These are phyloP conservation scores for Ustilago esculenta DNA, from an alignment of 1,284 basidiomycete genomes.

Conservation along the genomic window DNA sequence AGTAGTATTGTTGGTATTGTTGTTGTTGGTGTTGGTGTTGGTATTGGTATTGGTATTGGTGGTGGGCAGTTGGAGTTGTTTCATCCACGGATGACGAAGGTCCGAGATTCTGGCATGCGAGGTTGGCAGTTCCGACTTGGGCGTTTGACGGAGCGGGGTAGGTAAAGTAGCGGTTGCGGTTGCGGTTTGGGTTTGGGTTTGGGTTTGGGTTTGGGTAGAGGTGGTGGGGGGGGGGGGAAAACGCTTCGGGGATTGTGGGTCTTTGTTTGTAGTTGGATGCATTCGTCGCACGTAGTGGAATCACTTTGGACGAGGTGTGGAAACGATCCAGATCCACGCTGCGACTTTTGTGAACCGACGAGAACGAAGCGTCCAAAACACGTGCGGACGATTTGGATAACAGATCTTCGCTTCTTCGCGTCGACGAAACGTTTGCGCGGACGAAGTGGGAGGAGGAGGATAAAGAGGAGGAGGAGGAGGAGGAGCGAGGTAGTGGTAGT, in stretches of 20 bases:
- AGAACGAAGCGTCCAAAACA: too few species aligned
- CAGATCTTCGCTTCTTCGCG: constrained; percentile 33
- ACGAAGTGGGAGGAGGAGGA: too few species aligned
- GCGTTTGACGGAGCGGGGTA: too few species aligned
- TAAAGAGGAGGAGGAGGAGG: too few species aligned
- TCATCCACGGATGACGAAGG: constrained; percentile 43
- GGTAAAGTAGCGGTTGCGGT: too few species aligned
- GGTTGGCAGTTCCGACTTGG: too few species aligned
- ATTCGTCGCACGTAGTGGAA: constrained; percentile 17
- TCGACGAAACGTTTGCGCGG: neutral
- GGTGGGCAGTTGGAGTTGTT: constrained; percentile 26
- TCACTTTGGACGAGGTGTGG: constrained; percentile 19
- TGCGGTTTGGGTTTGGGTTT: neutral
- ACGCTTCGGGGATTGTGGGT: constrained; percentile 30
- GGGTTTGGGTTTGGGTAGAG: neutral
- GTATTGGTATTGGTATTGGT: too few species aligned
- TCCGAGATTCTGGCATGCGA: constrained; percentile 21
- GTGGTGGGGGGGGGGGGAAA: constrained; percentile 4
- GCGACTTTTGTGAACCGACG: constrained; percentile 22
- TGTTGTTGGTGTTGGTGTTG: too few species aligned
- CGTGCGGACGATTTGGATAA: constrained; percentile 21
- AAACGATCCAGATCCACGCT: constrained; percentile 37
- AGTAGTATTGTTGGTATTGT: too few species aligned
- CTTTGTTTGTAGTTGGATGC: constrained; percentile 11
- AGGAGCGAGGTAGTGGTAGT: too few species aligned